These are phyloP conservation scores for Fusarium pseudonygamai DNA, from an alignment of 2,329 filamentous ascomycete species.

Conservation along the genomic window DNA sequence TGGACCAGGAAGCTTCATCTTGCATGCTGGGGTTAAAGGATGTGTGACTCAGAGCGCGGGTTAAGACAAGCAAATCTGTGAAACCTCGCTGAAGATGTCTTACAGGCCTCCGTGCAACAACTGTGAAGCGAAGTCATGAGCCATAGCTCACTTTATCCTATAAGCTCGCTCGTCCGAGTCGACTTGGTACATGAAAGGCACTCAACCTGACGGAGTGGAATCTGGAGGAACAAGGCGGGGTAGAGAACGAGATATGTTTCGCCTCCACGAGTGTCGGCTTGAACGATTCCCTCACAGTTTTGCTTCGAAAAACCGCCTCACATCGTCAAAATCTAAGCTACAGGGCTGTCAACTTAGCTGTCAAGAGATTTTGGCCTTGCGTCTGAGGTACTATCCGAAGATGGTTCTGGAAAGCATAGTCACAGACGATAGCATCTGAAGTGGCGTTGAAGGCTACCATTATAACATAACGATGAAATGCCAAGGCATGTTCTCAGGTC, in stretches of 20 bases:
- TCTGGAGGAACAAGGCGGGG: slow-evolving; percentile 23
- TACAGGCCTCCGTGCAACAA: slow-evolving; percentile 33
- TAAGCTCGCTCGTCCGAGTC: slow-evolving; percentile 10
- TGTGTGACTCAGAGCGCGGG: slow-evolving; percentile 22
- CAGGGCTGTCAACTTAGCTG: slow-evolving; percentile 3
- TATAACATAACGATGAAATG: neutral
- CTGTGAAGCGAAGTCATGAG: slow-evolving; percentile 41
- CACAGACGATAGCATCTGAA: neutral
- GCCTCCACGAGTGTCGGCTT: slow-evolving; percentile 31
- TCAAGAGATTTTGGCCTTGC: neutral
- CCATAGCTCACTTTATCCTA: slow-evolving; percentile 15
- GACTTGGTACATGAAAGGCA: slow-evolving; percentile 2
- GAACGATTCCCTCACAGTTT: slow-evolving; percentile 27
- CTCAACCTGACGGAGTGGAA: slow-evolving; percentile 1
- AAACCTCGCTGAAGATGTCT: slow-evolving; percentile 34
- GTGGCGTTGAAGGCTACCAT: neutral
- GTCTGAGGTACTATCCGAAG: neutral
- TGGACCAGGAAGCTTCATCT: slow-evolving; percentile 7
- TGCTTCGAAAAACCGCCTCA: slow-evolving; percentile 29
- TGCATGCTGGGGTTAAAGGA: slow-evolving; percentile 1
- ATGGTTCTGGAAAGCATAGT: neutral
- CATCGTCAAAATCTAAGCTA: slow-evolving; percentile 19
- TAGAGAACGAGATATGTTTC: slow-evolving; percentile 22
- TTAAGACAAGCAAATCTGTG: slow-evolving; percentile 23
- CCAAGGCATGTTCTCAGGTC: neutral